Evolutionary conservation across 2,329 filamentous ascomycete species (phyloP), one percentile per base, ranked within the genome.

Genomic region (Penicillium sp.): DNA sequence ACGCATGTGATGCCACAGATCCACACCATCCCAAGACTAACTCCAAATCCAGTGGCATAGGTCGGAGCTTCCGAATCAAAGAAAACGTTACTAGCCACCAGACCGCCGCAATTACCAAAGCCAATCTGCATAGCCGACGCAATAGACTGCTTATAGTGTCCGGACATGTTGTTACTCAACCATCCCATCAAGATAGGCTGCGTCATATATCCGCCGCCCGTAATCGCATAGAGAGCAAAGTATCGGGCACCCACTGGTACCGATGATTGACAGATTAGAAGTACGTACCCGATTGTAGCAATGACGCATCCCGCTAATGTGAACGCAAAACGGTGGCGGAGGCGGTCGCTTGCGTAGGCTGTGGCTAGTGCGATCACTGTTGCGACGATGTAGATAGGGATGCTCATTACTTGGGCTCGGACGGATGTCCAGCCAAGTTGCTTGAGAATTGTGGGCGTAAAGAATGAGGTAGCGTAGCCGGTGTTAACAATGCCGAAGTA

Each of bases 341-440:
- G 65, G 0, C 74, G 68, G 59, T 85, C 82, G 1, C 81, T 81
- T 6, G 73, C 61, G 61, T 76, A 78, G 0, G 81, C 79, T 27
- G 74, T 74, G 1, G 78, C 45, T 0, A 87, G 73, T 3, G 82
- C 78, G 1, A 84, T 64, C 4, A 84, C 81, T 45, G 87, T 84
- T 13, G 89, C 87, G 0, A 84, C 80, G 65, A 87, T 80, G 67
- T 83, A 81, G 59, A 86, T 81, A 3, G 81, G 79, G 19, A 81
- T 74, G 0, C 75, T 74, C 67, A 78, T 70, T 10, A 84, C 62
- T 75, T 84, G 58, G 65, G 82, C 73, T 7, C 63, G 66, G 23
- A 80, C 80, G 4, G 77, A 76, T 0, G 76, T 76, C 65, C 85
- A 87, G 4, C 84, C 82, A 1, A 87, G 71, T 36, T 80, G 78